phyloP scores from a whole-genome alignment of 345 rosid species.

The Euphorbia pulcherrima region DNA sequence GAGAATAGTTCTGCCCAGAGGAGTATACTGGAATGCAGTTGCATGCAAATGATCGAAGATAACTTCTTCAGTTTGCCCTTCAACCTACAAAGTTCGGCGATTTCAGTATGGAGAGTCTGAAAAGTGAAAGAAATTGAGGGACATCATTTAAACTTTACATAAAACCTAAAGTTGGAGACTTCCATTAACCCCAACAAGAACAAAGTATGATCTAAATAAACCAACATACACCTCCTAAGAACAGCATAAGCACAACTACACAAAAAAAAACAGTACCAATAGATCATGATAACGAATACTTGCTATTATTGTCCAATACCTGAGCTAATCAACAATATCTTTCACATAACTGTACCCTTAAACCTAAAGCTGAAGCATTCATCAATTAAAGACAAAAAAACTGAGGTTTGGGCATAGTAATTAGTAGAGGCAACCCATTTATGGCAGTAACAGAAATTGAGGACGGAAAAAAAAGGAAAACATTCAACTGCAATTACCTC shows the following conservation, averaged over 20 bases:
- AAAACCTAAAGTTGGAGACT: background rate
- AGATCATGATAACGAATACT: background rate
- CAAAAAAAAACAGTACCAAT: no score
- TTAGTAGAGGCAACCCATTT: no score
- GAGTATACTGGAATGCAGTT: conserved; percentile 89
- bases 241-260: no score
- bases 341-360: background rate
- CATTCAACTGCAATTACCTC: conserved; percentile 22
- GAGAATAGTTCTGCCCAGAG: conserved; percentile 88
- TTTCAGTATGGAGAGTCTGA: background rate
- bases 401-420: no score
- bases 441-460: no score
- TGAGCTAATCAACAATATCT: background rate
- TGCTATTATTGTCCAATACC: background rate
- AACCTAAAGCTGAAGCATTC: background rate
- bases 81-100: conserved; percentile 50
- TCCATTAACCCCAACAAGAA: background rate
- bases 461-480: background rate
- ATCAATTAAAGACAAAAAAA: background rate
- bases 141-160: background rate
- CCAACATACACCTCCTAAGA: conserved; percentile 3
- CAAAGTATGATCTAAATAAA: background rate
- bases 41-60: conserved; percentile 96
- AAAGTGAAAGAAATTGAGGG: background rate
- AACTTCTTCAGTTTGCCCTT: conserved; percentile 89